Evolutionary conservation across 306 rosid species (phyloP).

Genomic region (Fagus crenata): DNA sequence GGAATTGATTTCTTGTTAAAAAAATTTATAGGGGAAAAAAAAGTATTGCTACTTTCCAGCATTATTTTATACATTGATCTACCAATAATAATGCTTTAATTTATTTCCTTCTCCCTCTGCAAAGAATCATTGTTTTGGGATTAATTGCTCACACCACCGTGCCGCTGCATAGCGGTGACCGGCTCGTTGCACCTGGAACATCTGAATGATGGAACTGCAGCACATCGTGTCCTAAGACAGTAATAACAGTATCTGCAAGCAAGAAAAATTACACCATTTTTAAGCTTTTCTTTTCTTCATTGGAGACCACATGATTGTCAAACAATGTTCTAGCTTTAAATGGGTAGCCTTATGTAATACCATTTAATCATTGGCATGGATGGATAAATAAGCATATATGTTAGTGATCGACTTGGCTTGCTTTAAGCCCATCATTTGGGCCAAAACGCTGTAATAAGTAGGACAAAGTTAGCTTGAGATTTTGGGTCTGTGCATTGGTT

Average conservation of each 20-base stretch:
- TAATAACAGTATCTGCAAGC: conserved; percentile 85
- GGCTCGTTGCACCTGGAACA: conserved; percentile 88
- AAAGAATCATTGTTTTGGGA: conserved; percentile 37
- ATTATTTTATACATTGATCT: conserved; percentile 40
- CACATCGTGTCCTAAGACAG: conserved; percentile 91
- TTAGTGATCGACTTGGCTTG: background rate
- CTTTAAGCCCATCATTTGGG: background rate
- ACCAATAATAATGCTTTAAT: conserved; percentile 31
- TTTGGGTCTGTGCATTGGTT: too few relatives aligned
- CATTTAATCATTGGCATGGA: background rate
- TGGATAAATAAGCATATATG: background rate
- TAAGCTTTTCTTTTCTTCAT: background rate
- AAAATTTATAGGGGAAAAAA: conserved; percentile 22
- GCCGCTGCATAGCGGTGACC: conserved; percentile 83
- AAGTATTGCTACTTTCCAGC: conserved; percentile 31
- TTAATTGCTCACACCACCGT: conserved; percentile 35
- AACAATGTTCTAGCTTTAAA: background rate
- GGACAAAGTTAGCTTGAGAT: too few relatives aligned
- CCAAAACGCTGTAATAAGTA: too few relatives aligned
- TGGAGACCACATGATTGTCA: conserved; percentile 5
- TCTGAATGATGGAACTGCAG: conserved; percentile 84
- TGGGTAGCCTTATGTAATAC: background rate
- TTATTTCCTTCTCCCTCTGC: conserved; percentile 17
- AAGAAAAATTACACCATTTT: background rate
- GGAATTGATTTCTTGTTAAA: conserved; percentile 10